Percentiles rank a stretch among this genome's conserved stretches.
These are phyloP conservation scores for Bruguiera sexangula DNA, from an alignment of 345 rosid genomes.

Conservation along the genomic window DNA sequence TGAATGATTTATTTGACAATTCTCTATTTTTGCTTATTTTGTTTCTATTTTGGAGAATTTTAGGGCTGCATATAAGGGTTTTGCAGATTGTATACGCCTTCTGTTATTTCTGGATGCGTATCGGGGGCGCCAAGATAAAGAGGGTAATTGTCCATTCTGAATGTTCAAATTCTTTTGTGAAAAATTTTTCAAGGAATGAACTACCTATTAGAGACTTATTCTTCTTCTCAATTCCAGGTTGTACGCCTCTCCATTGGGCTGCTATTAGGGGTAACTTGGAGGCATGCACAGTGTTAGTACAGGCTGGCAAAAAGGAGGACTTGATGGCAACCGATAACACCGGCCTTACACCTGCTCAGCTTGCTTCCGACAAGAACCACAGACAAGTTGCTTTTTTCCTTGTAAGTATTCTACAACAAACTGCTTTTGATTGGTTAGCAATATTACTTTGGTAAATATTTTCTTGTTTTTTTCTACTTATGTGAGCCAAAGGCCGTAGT, in stretches of 20 bases:
- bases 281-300: constrained; percentile 96
- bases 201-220: background rate
- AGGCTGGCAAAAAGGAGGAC: constrained; percentile 98
- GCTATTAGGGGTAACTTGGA: constrained; percentile 98
- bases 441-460: constrained; percentile 18
- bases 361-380: constrained; percentile 95
- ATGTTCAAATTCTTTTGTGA: background rate
- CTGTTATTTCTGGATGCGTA: constrained; percentile 88
- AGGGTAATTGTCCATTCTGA: constrained; percentile 44
- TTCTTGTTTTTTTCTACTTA: background rate
- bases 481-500: constrained; percentile 3
- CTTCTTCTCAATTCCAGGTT: constrained; percentile 43
- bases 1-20: constrained; percentile 10
- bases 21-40: constrained; percentile 3
- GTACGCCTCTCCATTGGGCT: constrained; percentile 98
- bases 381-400: constrained; percentile 99
- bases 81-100: constrained; percentile 90
- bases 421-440: constrained; percentile 27
- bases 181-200: background rate
- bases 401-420: constrained; percentile 62
- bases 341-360: constrained; percentile 98
- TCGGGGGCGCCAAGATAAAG: constrained; percentile 96
- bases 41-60: constrained; percentile 42
- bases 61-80: constrained; percentile 99
- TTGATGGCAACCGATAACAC: constrained; percentile 79